Evolutionary conservation across 1,284 basidiomycete genomes (phyloP).

Genomic region (Boletellus sp.): DNA sequence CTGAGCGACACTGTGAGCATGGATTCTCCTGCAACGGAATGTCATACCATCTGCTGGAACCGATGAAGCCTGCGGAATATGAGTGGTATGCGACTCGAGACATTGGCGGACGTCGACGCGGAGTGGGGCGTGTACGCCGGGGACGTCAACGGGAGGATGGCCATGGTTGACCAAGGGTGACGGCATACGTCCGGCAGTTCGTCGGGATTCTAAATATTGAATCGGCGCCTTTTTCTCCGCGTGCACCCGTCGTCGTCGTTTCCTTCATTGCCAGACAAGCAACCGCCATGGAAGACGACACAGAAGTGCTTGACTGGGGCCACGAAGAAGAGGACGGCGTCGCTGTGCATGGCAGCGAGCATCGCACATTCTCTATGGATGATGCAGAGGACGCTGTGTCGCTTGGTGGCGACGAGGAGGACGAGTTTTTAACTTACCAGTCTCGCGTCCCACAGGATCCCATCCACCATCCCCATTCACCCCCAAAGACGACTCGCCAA

Average conservation of each 20-base stretch:
- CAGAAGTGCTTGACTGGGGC: slow-evolving; percentile 70
- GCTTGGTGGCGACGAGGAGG: slow-evolving; percentile 68
- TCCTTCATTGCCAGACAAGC: slow-evolving; percentile 9
- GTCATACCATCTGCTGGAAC: slow-evolving; percentile 80
- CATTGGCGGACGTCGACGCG: slow-evolving; percentile 34
- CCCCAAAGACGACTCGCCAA: slow-evolving; percentile 15
- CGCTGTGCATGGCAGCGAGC: slow-evolving; percentile 24
- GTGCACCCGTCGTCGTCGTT: slow-evolving; percentile 6
- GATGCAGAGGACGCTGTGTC: slow-evolving; percentile 68
- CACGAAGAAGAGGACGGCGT: slow-evolving; percentile 61
- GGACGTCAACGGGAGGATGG: slow-evolving; percentile 52
- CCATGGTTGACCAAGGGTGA: slow-evolving; percentile 43
- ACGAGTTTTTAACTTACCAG: slow-evolving; percentile 40
- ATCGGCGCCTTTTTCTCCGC: slow-evolving; percentile 26
- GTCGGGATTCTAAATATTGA: slow-evolving; percentile 22
- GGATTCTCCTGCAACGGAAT: neutral
- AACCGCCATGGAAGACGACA: slow-evolving; percentile 60
- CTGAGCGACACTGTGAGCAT: slow-evolving; percentile 40
- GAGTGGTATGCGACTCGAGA: slow-evolving; percentile 62
- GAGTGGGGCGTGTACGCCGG: slow-evolving; percentile 39
- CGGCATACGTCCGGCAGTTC: slow-evolving; percentile 33
- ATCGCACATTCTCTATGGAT: slow-evolving; percentile 36
- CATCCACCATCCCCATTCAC: slow-evolving; percentile 10
- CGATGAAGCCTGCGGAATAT: slow-evolving; percentile 75
- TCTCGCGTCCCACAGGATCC: slow-evolving; percentile 28